Evolutionary conservation across 2,329 filamentous ascomycete species (phyloP).

Genomic region (Ceratocystis smalleyi): DNA sequence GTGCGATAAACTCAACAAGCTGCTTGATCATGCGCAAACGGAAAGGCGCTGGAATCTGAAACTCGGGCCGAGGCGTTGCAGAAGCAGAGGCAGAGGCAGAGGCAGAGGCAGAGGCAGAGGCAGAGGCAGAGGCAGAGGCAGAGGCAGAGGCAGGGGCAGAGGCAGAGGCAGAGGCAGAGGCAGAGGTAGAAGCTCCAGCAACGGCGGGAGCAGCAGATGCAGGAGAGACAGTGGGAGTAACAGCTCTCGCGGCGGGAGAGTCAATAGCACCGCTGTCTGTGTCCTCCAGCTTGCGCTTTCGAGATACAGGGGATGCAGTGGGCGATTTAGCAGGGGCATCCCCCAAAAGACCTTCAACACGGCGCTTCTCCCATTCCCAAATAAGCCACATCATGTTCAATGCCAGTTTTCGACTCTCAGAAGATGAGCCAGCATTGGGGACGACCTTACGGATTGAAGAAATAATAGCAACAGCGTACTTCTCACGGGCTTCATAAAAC

Average conservation of each 20-base stretch:
- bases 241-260: background rate
- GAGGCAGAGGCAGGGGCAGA: background rate
- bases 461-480: conserved; percentile 79
- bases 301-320: conserved; percentile 48
- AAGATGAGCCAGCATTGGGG: conserved; percentile 64
- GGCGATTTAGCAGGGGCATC: background rate
- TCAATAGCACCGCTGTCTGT: conserved; percentile 22
- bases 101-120: background rate
- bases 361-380: conserved; percentile 80
- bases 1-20: conserved; percentile 85
- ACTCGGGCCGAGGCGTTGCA: conserved; percentile 37
- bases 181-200: too few species aligned
- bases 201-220: background rate
- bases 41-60: conserved; percentile 49
- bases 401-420: conserved; percentile 81
- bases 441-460: conserved; percentile 80
- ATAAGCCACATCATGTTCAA: conserved; percentile 83
- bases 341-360: conserved; percentile 45
- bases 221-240: background rate
- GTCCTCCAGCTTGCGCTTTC: conserved; percentile 65
- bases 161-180: background rate
- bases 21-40: conserved; percentile 83
- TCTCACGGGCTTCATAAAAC: conserved; percentile 89
- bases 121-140: background rate
- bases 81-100: background rate